A percentile compares a stretch with the other conserved stretches of the same genome.
Evolutionary conservation across 1,284 basidiomycete species (phyloP).

Genomic region (Trichosporon sp.): DNA sequence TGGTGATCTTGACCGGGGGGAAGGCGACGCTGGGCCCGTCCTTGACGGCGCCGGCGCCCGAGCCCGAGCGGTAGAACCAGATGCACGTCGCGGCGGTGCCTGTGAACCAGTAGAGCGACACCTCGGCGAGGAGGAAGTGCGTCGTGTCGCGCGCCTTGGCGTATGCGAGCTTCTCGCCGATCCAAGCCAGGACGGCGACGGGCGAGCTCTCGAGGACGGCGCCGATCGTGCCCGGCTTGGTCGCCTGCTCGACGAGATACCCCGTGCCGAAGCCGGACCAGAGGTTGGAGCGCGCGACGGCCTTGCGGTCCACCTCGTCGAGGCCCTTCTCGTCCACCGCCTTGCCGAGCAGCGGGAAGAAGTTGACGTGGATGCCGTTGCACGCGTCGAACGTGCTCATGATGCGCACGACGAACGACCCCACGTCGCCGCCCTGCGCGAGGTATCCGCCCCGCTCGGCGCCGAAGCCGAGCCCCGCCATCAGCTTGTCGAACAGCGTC

Average conservation of each 20-base stretch:
- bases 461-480: conserved; percentile 45
- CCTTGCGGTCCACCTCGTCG: conserved; percentile 15
- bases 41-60: conserved; percentile 2
- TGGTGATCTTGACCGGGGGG: conserved; percentile 24
- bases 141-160: conserved; percentile 6
- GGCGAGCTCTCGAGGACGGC: conserved; percentile 45
- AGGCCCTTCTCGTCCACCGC: conserved; percentile 10
- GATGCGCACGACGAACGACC: conserved; percentile 30
- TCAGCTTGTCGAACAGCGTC: conserved; percentile 36
- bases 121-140: conserved; percentile 40
- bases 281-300: conserved; percentile 8
- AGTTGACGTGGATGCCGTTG: conserved; percentile 38
- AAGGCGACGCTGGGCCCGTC: conserved; percentile 7
- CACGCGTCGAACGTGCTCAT: conserved; percentile 29
- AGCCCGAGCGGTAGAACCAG: conserved; percentile 50
- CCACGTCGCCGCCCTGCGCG: conserved; percentile 48
- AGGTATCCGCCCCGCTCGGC: conserved; percentile 31
- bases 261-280: conserved; percentile 19
- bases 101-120: conserved; percentile 50
- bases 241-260: conserved; percentile 34
- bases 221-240: conserved; percentile 49
- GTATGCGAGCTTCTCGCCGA: conserved; percentile 49
- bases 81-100: conserved; percentile 49
- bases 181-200: conserved; percentile 49
- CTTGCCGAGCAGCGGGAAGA: conserved; percentile 19